A percentile compares a stretch with the other conserved stretches of the same genome.
phyloP scores from a whole-genome alignment of 768 basidiomycete genomes.

The Omphalotus guepiniiformis region DNA sequence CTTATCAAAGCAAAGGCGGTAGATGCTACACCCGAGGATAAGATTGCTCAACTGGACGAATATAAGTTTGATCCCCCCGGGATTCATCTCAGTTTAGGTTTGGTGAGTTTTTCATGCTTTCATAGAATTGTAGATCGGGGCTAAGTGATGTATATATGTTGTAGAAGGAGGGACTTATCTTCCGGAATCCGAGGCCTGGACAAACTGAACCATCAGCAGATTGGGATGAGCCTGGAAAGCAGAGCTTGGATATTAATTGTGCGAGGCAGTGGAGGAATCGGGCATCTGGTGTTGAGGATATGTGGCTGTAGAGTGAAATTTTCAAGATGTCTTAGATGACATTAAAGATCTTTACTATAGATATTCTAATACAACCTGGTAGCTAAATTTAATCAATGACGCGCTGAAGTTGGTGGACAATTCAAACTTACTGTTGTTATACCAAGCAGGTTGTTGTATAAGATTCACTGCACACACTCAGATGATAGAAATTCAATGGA shows the following conservation, averaged over 20 bases:
- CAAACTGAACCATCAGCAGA: background rate
- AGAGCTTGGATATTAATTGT: background rate
- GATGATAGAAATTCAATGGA: too few relatives aligned
- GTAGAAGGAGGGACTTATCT: background rate
- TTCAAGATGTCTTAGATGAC: too few relatives aligned
- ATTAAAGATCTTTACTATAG: too few relatives aligned
- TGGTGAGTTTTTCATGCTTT: constrained; percentile 1
- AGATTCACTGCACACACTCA: too few relatives aligned
- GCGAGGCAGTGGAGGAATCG: background rate
- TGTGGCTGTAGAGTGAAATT: too few relatives aligned
- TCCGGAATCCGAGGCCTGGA: background rate
- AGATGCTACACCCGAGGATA: background rate
- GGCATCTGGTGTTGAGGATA: constrained; percentile 4
- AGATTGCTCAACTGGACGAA: constrained; percentile 7
- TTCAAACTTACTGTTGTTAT: too few relatives aligned
- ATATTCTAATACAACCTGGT: too few relatives aligned
- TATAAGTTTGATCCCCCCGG: constrained; percentile 5
- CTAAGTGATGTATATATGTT: background rate
- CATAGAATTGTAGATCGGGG: background rate
- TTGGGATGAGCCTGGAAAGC: constrained; percentile 1
- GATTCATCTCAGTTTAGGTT: constrained; percentile 13
- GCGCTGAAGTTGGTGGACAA: too few relatives aligned
- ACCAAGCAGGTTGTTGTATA: too few relatives aligned
- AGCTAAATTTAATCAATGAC: too few relatives aligned
- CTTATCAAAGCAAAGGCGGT: background rate